Evolutionary conservation across 371 early-diverging fungal genomes (phyloP), one percentile per base, ranked within the genome.

Genomic region (Mucor circinelloides): DNA sequence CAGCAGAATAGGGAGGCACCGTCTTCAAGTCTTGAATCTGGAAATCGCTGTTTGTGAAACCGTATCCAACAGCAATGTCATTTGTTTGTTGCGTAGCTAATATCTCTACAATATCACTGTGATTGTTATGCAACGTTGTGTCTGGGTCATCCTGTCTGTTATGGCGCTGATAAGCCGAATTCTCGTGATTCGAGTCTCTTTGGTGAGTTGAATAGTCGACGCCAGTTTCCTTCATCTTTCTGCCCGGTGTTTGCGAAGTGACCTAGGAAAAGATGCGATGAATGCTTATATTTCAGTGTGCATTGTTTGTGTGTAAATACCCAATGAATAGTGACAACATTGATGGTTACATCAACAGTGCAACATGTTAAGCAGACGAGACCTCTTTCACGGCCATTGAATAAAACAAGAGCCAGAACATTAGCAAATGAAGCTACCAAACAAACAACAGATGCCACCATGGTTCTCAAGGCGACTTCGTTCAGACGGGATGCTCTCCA

Each of bases 281-380:
- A 42, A 42, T 54, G 4, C 38, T 64, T 17, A 25, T 23, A 6
- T n/a, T 3, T 48, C 19, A 23, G 21, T 48, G 9, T 34, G 48
- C 19, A 38, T 9, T 5, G 12, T 48, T 46, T 15, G 50, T 52
- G 4, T 23, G 30, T 32, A 34, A 13, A 36, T 70, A 85, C 85
- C 86, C 86, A 87, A 64, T 87, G 87, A 52, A 87, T 75, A 1
- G 84, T 78, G 21, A 83, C 70, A 5, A 83, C 83, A 59, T 86
- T 87, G 58, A 86, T 71, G 0, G 85, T 86, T 25, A 87, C 86
- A 75, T 87, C 86, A 23, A 86, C 63, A 3, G 82, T 84, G 60
- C 88, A 87, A 23, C 79, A 79, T 0, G 80, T 84, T 15, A 87
- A 48, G 60, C 88, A 87, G n/a, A 85, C 46, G 8, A 83, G 50